A percentile compares a stretch with the other conserved stretches of the same genome.
Evolutionary conservation across 164 flowering plant genomes (phyloP).

Genomic region (Magnolia changhungtana): DNA sequence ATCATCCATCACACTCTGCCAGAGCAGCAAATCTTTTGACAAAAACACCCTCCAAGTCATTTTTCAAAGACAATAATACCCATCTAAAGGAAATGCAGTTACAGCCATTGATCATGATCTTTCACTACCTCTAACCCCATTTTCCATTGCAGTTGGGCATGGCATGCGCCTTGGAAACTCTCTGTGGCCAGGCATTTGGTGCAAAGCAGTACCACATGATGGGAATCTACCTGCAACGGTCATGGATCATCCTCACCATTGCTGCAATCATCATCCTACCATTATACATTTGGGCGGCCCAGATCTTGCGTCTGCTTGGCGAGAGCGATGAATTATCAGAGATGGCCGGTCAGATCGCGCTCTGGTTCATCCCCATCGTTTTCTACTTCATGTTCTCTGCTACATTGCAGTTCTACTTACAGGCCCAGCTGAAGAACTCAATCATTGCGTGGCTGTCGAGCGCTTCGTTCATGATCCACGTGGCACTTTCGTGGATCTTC

Average conservation of each 20-base stretch:
- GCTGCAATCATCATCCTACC: conserved; percentile 21
- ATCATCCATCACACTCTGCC: no score
- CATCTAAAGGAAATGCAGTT: no score
- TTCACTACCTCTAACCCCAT: no score
- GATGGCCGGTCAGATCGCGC: conserved; percentile 26
- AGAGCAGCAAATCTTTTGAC: no score
- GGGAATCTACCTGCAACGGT: conserved; percentile 39
- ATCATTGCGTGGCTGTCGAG: conserved; percentile 31
- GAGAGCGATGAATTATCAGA: conserved; percentile 25
- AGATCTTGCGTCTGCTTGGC: conserved; percentile 24
- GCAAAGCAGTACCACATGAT: conserved; percentile 38
- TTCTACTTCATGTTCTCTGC: conserved; percentile 22
- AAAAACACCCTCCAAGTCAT: no score
- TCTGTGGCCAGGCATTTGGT: conserved; percentile 46
- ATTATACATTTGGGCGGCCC: conserved; percentile 21
- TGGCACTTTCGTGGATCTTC: conserved; percentile 40
- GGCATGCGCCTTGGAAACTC: conserved; percentile 29
- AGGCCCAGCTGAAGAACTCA: conserved; percentile 45
- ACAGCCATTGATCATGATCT: no score
- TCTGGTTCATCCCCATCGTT: conserved; percentile 41
- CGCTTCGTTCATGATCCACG: conserved; percentile 26
- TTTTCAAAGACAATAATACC: no score
- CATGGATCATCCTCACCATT: conserved; percentile 27
- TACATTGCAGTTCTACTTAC: conserved; percentile 42
- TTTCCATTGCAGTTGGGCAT: conserved; percentile 15